A percentile compares a stretch with the other conserved stretches of the same genome.
Evolutionary conservation across 2,329 filamentous ascomycete genomes (phyloP).

Genomic region (Chalaropsis thielavioides): DNA sequence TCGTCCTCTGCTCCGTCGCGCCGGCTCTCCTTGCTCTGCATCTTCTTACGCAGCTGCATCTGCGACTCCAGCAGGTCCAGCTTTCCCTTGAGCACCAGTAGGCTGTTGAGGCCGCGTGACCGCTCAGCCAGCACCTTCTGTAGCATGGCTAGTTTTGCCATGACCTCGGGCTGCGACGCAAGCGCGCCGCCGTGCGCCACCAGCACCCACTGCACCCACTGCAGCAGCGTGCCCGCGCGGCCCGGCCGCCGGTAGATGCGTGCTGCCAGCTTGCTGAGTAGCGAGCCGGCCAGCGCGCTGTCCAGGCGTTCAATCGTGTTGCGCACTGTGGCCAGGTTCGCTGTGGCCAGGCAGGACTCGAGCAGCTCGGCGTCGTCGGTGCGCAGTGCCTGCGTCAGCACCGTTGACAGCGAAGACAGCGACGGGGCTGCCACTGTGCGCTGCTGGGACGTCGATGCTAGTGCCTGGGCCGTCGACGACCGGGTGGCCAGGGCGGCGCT

Average conservation of each 20-base stretch:
- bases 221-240: constrained; percentile 75
- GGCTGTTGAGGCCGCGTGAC: constrained; percentile 62
- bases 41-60: constrained; percentile 60
- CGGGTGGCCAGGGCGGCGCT: constrained; percentile 36
- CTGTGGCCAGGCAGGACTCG: constrained; percentile 78
- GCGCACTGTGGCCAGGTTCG: constrained; percentile 61
- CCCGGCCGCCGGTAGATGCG: constrained; percentile 77
- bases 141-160: constrained; percentile 61
- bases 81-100: constrained; percentile 85
- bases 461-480: constrained; percentile 22
- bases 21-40: constrained; percentile 34
- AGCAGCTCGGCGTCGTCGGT: constrained; percentile 83
- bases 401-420: constrained; percentile 71
- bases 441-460: constrained; percentile 28
- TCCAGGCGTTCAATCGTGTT: constrained; percentile 84
- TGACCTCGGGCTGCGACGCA: constrained; percentile 69
- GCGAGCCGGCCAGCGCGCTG: constrained; percentile 60
- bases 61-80: constrained; percentile 88
- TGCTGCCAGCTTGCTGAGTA: constrained; percentile 75
- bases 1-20: constrained; percentile 29
- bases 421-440: constrained; percentile 43
- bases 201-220: constrained; percentile 92
- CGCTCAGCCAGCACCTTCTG: constrained; percentile 81
- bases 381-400: constrained; percentile 83
- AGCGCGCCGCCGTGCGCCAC: constrained; percentile 85